Base-by-base conservation (phyloP, 2,329 filamentous ascomycete genomes). In the Cladosporium velox region DNA sequence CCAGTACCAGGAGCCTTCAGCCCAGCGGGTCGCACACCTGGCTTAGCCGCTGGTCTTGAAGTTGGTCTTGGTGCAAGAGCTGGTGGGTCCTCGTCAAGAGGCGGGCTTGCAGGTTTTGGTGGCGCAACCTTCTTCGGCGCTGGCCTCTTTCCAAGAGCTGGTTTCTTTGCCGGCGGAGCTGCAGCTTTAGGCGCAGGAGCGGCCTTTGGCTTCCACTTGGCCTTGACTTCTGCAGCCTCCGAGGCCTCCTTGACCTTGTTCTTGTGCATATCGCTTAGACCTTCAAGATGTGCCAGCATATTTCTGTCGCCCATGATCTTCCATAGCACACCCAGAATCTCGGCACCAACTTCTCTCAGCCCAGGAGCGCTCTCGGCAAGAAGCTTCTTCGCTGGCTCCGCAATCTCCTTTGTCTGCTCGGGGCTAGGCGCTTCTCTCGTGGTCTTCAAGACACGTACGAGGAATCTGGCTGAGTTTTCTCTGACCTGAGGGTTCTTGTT, bases 401-500 rank as follows among this genome's bases (percentile, higher is more conserved):
- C 91, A 64, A 98, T 92, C 8, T 87, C 86, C 66, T 90, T 90
- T 63, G 93, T 90, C 77, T 99, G 94, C 34, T 90, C 84, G 71
- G 96, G 95, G 69, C 87, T 86, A 2, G 96, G 96, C 3, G 95
- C 92, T 21, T 92, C 90, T 71, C 89, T 86, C 0, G 94, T 97
- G 0, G 88, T 92, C 70, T 90, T 90, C 55, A 99, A 83, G 75
- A 91, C 94, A 69, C 95, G 87, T 59, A 96, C 90, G n/a, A 99
- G 83, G 73, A 99, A 98, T 69, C 92, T 92, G 80, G 96, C 90
- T 0, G 92, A 96, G 68, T 96, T 93, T 72, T 97, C 92, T 80
- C 99, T 99, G 69, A 99, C 91, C 75, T 97, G 93, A 0, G 95
- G 95, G 76, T 99, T 99, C 80, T 99, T 99, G 85, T 97, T 92